Base-by-base conservation (phyloP, 345 rosid genomes). In the Salix brachista region DNA sequence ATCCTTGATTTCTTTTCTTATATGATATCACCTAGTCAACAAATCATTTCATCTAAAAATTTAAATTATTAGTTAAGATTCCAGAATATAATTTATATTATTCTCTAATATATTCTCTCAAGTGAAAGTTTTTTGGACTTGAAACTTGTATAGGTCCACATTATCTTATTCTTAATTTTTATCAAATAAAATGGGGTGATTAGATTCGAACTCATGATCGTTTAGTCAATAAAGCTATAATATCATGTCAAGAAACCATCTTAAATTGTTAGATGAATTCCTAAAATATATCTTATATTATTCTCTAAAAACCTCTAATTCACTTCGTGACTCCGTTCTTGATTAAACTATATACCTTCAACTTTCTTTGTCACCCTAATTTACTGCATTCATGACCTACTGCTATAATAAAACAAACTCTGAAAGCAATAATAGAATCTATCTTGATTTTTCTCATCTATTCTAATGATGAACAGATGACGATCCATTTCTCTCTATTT, bases 61-160 rank as follows among this genome's bases (percentile, higher is more conserved):
- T 4, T 4, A 32, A 32, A 4, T 4, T 4, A 0, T 0, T 32
- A 32, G 34, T 0, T 32, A 0, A 32, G 0, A 0, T 32, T 0
- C 4, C 34, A 32, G 0, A 32, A 32, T 32, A 32, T 32, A 32
- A 32, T 32, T 32, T 32, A 32, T 32, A 32, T 32, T 32, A 32
- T 32, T 32, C 1, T 32, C 0, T 32, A 32, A 32, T 0, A 32
- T 0, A 32, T 4, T 32, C 0, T 0, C 0, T 32, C 5, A 4
- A 32, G 0, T 32, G 0, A 32, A 32, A 32, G 0, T 4, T 0
- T 4, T 32, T 32, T 32, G 0, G 0, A 32, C 1, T 32, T 32
- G 5, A 32, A 32, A 32, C 5, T 4, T 32, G 0, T 0, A 32
- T 0, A 32, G 0, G 0, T 0, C 0, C 0, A 32, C 5, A 32